Base-by-base conservation (phyloP, 208 protist species). In the Ichthyophonus hoferi region DNA sequence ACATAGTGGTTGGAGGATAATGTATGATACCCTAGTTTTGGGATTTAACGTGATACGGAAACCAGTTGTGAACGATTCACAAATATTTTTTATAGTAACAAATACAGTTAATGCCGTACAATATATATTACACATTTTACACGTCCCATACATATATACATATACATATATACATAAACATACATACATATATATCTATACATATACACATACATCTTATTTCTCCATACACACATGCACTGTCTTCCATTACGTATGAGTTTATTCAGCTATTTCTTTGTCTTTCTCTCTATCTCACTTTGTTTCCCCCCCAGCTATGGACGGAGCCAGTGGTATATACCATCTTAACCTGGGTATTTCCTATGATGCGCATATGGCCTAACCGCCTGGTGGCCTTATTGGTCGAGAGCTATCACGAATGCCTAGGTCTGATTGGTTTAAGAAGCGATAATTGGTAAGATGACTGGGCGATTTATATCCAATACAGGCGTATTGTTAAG, bases 341-440 rank as follows among this genome's bases (percentile, higher is more conserved):
- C 33, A 85, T 85, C 33, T 37, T 85, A 7, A 41, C 81, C 7
- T 85, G 81, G 81, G 39, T 38, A 24, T 85, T 41, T 34, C 81
- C 81, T n/a, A 40, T 85, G 14, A 38, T 85, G 39, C 81, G 81
- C 2, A 40, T 85, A 38, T 85, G 81, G 81, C 81, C 81, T n/a
- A 38, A 85, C 38, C 81, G 39, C 17, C 31, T 58, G 17, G 81
- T 85, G 24, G 35, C 81, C 24, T 40, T 85, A 12, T 3, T 85
- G 17, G 81, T 85, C 35, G 81, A 85, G 39, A 58, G n/a, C 31
- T 38, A 42, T 7, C 38, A 41, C 39, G 40, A 85, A 39, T 40
- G 81, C n/a, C 33, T 85, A 38, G 24, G 33, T n/a, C 39, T 85
- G 81, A 38, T 85, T 41, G 81, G 81, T 24, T 50, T 85, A 24